Base-by-base conservation (phyloP, 2,329 filamentous ascomycete genomes). In the Epichloe elymi region DNA sequence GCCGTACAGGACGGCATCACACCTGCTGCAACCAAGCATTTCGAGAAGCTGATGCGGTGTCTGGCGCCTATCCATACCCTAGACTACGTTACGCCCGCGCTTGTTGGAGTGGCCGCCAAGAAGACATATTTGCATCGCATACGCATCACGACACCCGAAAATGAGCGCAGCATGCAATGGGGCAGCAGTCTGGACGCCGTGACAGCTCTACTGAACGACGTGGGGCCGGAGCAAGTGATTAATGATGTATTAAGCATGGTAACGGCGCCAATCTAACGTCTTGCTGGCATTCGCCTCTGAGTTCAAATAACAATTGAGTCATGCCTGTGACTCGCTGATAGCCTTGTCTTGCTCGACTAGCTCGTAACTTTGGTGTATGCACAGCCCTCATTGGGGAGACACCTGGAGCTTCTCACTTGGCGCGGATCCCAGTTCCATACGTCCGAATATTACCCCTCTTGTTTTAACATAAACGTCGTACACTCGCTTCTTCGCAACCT, bases 61-160 rank as follows among this genome's bases (percentile, higher is more conserved):
- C 78, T 98, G 7, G 88, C 90, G 4, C 81, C 88, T 1, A 72
- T 98, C 17, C 91, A 97, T 64, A 78, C 81, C 0, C 71, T 95
- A 15, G 76, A 84, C 59, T 97, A 84, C 64, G 82, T 88, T 5
- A 89, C 90, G 0, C 91, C 93, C 0, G 86, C 88, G 1, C 76
- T 97, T 26, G 83, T 96, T 19, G 80, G 76, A 7, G 73, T 98
- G 44, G 93, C 93, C 5, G 83, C 85, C 2, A 80, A 80, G 54
- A 97, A 97, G 69, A 78, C 95, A 23, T 98, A 95, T 62, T 75
- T 85, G 17, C 93, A 98, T 68, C 83, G 89, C 8, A 81, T 98
- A 35, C 67, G 78, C 14, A 76, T 96, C 51, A 80, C 85, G 0
- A 67, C 70, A 1, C 76, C 87, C 1, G 76, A 80, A 54, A 79